These are phyloP conservation scores for Pseudozyma pruni DNA, from an alignment of 1,284 basidiomycete genomes.

Conservation along the genomic window DNA sequence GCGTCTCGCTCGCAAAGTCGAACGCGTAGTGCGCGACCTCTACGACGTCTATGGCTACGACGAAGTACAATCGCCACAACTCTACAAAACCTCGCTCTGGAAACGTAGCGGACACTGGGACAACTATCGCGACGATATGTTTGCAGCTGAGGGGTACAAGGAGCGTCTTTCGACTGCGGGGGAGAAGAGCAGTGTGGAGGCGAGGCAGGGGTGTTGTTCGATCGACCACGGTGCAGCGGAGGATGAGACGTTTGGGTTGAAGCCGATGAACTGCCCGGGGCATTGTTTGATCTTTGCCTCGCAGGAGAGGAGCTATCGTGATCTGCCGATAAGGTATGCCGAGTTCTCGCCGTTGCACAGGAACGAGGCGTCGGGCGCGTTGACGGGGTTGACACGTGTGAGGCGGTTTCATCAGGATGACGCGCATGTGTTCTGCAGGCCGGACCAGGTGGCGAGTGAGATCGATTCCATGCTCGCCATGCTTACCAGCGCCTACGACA, in stretches of 20 bases:
- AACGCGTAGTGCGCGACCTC: constrained; percentile 65
- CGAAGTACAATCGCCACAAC: constrained; percentile 65
- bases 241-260: constrained; percentile 58
- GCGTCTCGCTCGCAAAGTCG: constrained; percentile 58
- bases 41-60: constrained; percentile 65
- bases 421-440: constrained; percentile 65
- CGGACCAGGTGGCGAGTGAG: constrained; percentile 54
- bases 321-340: constrained; percentile 62
- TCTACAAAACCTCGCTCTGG: constrained; percentile 63
- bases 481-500: constrained; percentile 62
- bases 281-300: constrained; percentile 63
- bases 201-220: constrained; percentile 30
- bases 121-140: constrained; percentile 68
- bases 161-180: constrained; percentile 24
- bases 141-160: constrained; percentile 62
- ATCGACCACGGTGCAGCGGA: constrained; percentile 12
- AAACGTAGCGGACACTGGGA: constrained; percentile 66
- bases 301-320: constrained; percentile 59
- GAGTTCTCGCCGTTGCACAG: constrained; percentile 65
- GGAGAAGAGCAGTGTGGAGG: constrained; percentile 8
- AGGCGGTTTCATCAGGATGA: constrained; percentile 66
- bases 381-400: constrained; percentile 63
- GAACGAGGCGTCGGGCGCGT: constrained; percentile 61
- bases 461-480: constrained; percentile 64
- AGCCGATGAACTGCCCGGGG: constrained; percentile 67